These are phyloP conservation scores for Cerrena zonata DNA, from an alignment of 1,284 basidiomycete species.

Conservation along the genomic window DNA sequence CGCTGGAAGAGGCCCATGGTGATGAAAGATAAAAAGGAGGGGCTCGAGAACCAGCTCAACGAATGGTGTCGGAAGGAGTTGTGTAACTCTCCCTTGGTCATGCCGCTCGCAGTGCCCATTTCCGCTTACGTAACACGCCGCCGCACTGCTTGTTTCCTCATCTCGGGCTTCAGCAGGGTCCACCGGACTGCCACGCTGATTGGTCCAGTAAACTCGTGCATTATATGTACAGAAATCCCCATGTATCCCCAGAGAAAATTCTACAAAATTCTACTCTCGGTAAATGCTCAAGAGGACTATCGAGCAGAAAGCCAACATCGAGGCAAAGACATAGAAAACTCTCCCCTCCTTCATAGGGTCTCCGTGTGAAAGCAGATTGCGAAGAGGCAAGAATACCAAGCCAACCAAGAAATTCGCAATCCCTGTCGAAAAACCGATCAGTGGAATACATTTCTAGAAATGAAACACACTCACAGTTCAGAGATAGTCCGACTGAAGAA, in stretches of 20 bases:
- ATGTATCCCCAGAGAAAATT: background rate
- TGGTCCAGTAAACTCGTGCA: too few species aligned
- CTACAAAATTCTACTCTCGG: constrained; percentile 14
- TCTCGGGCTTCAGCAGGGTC: background rate
- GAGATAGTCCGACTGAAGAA: constrained; percentile 75
- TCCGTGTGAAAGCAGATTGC: constrained; percentile 63
- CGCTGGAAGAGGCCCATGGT: constrained; percentile 37
- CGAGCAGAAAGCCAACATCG: constrained; percentile 24
- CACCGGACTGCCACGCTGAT: background rate
- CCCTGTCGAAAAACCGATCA: too few species aligned
- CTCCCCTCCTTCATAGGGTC: constrained; percentile 67
- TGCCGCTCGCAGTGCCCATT: background rate
- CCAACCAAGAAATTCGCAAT: constrained; percentile 79
- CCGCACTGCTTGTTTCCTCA: background rate
- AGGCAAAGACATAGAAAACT: constrained; percentile 76
- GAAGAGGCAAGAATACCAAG: constrained; percentile 75
- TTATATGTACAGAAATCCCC: background rate
- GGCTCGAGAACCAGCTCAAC: constrained; percentile 2
- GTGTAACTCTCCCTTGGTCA: constrained; percentile 1
- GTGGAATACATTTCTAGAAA: too few species aligned
- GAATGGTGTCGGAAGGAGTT: background rate
- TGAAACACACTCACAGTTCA: constrained; percentile 83
- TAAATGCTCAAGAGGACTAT: constrained; percentile 26
- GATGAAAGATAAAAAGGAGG: background rate
- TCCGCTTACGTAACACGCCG: background rate